phyloP scores from a whole-genome alignment of 805 yeast species.

The Saccharomycopsis malanga region DNA sequence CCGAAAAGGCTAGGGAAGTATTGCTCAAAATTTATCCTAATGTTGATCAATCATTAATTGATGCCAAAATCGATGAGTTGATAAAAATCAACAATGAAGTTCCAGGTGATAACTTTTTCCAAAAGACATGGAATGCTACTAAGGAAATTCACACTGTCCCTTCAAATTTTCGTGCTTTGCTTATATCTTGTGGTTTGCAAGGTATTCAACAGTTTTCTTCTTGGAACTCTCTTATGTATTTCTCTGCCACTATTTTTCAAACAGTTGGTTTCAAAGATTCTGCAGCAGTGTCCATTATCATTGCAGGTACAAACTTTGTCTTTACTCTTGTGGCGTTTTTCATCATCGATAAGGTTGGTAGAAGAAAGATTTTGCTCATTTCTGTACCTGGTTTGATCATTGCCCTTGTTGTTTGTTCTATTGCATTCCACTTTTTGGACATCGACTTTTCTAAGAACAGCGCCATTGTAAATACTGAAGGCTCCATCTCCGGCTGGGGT shows the following conservation, averaged over 20 bases:
- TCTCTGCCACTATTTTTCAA: slow-evolving; percentile 86
- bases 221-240: slow-evolving; percentile 93
- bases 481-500: slow-evolving; percentile 78
- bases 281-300: slow-evolving; percentile 89
- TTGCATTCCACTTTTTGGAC: slow-evolving; percentile 84
- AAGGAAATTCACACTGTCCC: slow-evolving; percentile 59
- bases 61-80: slow-evolving; percentile 63
- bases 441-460: slow-evolving; percentile 46
- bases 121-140: slow-evolving; percentile 53
- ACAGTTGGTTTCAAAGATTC: slow-evolving; percentile 84
- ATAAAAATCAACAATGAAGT: slow-evolving; percentile 38
- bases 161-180: slow-evolving; percentile 80
- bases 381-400: slow-evolving; percentile 84
- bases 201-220: slow-evolving; percentile 97
- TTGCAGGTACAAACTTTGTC: slow-evolving; percentile 90
- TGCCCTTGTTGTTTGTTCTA: slow-evolving; percentile 72
- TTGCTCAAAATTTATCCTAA: slow-evolving; percentile 54
- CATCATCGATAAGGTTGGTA: slow-evolving; percentile 81
- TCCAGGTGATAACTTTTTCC: slow-evolving; percentile 41
- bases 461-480: slow-evolving; percentile 33
- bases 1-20: slow-evolving; percentile 61
- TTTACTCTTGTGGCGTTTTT: slow-evolving; percentile 82
- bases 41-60: slow-evolving; percentile 57
- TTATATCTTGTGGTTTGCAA: slow-evolving; percentile 88
- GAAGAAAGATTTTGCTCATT: slow-evolving; percentile 69